Percentiles rank a stretch among this genome's conserved stretches.
Conservation (phyloP, 139 green algal genomes). For the Closterium sp. region DNA sequence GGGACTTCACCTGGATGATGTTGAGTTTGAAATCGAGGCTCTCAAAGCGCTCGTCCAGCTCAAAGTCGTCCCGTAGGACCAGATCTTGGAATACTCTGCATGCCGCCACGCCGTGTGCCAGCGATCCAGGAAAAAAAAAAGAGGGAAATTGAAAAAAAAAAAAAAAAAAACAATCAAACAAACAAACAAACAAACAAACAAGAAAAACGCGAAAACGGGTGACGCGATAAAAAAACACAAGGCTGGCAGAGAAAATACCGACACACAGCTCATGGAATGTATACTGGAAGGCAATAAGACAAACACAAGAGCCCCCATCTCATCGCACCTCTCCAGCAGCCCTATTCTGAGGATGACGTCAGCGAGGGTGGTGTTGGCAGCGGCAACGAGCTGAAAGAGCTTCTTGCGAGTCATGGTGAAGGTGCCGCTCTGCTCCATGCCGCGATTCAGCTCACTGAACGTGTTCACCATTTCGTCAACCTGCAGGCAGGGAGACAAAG, state of each 20-base stretch:
- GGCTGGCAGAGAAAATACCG: too few species aligned
- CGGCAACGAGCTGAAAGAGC: conserved; percentile 61
- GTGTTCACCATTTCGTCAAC: conserved; percentile 55
- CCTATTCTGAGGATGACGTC: conserved; percentile 60
- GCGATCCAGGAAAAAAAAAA: conserved; percentile 41
- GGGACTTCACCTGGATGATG: conserved; percentile 47
- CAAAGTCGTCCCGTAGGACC: conserved; percentile 59
- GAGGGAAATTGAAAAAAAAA: not conserved
- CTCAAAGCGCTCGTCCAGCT: conserved; percentile 63
- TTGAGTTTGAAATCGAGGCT: conserved; percentile 58
- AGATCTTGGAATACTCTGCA: conserved; percentile 60
- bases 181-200: not conserved
- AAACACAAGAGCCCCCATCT: not conserved
- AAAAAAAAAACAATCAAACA: not conserved
- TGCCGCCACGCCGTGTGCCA: conserved; percentile 62
- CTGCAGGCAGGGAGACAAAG: not conserved
- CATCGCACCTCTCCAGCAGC: conserved; percentile 49
- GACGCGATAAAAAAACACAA: too few species aligned
- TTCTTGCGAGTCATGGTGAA: conserved; percentile 57
- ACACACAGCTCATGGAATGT: too few species aligned
- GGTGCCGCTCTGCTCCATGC: conserved; percentile 57
- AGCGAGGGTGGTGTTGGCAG: conserved; percentile 58
- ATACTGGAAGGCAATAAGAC: not conserved
- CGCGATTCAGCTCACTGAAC: conserved; percentile 57
- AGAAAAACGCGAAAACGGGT: not conserved